A percentile compares a stretch with the other conserved stretches of the same genome.
Evolutionary conservation across 306 rosid species (phyloP).

Genomic region (Vachellia pachyceras): DNA sequence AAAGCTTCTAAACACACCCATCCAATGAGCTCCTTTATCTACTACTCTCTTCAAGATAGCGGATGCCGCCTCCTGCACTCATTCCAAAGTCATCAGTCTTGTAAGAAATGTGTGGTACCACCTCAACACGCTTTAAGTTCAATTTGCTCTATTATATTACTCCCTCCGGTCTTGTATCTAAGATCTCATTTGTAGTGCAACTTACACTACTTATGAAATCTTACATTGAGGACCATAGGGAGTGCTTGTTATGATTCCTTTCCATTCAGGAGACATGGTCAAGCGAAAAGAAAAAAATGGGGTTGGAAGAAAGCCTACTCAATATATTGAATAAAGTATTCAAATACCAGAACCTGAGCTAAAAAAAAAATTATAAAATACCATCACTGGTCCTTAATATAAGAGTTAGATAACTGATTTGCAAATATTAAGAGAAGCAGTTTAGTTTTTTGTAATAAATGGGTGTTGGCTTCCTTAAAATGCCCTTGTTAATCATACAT

Average conservation of each 20-base stretch:
- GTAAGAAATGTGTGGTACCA: constrained; percentile 13
- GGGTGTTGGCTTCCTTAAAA: no score
- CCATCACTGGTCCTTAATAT: no score
- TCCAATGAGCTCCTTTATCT: constrained; percentile 45
- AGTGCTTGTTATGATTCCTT: not conserved
- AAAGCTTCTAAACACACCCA: constrained; percentile 52
- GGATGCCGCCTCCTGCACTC: constrained; percentile 94
- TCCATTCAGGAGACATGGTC: not conserved
- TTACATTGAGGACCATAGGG: no score
- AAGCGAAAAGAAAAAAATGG: not conserved
- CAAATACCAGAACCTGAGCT: not conserved
- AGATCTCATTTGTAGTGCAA: no score
- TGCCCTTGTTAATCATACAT: no score
- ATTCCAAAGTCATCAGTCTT: constrained; percentile 22
- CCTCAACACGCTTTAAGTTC: not conserved
- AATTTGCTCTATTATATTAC: constrained; percentile 9
- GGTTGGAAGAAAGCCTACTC: not conserved
- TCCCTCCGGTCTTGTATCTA: no score
- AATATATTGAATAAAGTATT: not conserved
- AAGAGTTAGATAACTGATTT: no score
- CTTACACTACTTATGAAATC: no score
- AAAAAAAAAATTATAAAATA: no score
- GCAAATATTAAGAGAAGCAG: no score
- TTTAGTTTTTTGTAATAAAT: no score
- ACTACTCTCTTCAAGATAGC: constrained; percentile 58